Evolutionary conservation across 768 basidiomycete species (phyloP).

Genomic region (Termitomyces sp.): DNA sequence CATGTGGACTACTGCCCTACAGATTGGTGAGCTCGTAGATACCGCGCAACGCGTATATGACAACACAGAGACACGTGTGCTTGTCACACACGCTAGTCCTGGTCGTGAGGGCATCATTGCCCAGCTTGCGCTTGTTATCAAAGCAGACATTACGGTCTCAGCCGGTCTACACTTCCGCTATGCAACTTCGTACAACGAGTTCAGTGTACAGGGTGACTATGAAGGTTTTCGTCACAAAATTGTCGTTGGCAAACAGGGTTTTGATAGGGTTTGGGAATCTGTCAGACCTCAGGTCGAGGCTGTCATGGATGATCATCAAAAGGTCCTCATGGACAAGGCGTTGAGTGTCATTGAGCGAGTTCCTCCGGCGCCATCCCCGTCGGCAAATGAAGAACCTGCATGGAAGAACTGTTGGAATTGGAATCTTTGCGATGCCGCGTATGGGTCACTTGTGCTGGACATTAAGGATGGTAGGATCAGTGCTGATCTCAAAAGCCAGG

Average conservation of each 20-base stretch:
- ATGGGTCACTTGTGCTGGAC: constrained; percentile 83
- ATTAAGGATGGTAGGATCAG: constrained; percentile 90
- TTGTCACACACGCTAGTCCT: constrained; percentile 88
- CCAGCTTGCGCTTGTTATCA: constrained; percentile 85
- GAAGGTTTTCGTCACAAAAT: constrained; percentile 86
- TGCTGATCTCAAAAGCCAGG: constrained; percentile 89
- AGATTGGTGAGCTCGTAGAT: constrained; percentile 97
- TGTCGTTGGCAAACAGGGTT: constrained; percentile 67
- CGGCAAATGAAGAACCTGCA: constrained; percentile 74
- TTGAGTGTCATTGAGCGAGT: constrained; percentile 79
- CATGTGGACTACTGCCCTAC: constrained; percentile 97
- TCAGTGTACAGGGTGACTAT: constrained; percentile 86
- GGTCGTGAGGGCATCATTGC: constrained; percentile 91
- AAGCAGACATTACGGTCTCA: constrained; percentile 91
- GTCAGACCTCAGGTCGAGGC: constrained; percentile 89
- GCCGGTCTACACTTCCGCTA: constrained; percentile 98
- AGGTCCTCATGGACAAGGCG: constrained; percentile 84
- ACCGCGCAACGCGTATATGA: constrained; percentile 95
- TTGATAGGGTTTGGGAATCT: constrained; percentile 92
- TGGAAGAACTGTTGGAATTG: constrained; percentile 99
- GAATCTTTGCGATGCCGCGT: constrained; percentile 96
- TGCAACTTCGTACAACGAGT: constrained; percentile 94
- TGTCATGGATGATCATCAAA: constrained; percentile 89
- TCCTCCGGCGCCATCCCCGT: constrained; percentile 50
- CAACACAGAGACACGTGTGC: constrained; percentile 86